phyloP scores from a whole-genome alignment of 1,284 basidiomycete genomes.

The Ustilago esculenta region DNA sequence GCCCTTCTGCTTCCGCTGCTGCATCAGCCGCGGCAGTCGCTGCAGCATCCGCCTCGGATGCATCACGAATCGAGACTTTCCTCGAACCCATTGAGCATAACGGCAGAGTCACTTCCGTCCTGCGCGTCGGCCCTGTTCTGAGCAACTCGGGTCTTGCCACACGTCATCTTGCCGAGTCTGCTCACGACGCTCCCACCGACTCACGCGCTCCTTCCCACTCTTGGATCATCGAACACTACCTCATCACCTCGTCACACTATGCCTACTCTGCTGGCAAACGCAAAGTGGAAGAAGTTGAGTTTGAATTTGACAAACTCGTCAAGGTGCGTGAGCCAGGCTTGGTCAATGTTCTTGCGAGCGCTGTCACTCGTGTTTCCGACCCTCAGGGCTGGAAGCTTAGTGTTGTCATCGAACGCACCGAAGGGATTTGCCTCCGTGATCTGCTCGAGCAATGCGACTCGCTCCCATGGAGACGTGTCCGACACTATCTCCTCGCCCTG shows the following conservation, averaged over 20 bases:
- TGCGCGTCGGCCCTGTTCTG: conserved; percentile 57
- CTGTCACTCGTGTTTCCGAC: conserved; percentile 42
- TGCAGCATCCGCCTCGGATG: conserved; percentile 5
- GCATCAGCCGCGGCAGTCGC: conserved; percentile 1
- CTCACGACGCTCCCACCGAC: conserved; percentile 41
- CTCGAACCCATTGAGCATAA: conserved; percentile 54
- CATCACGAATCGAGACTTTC: conserved; percentile 49
- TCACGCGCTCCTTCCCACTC: conserved; percentile 25
- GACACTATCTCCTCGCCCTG: conserved; percentile 43
- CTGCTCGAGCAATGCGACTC: conserved; percentile 53
- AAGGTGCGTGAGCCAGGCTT: conserved; percentile 46
- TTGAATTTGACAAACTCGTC: conserved; percentile 54
- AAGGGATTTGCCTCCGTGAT: conserved; percentile 34
- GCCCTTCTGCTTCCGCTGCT: neutral
- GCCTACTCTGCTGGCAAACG: conserved; percentile 50
- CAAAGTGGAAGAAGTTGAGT: conserved; percentile 63
- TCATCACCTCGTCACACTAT: conserved; percentile 57
- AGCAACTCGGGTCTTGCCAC: conserved; percentile 34
- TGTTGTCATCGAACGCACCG: conserved; percentile 43
- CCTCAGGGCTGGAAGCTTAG: conserved; percentile 51
- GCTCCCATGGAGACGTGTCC: conserved; percentile 55
- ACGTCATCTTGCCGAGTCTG: conserved; percentile 46
- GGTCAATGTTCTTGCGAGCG: conserved; percentile 54
- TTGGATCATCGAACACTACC: conserved; percentile 57
- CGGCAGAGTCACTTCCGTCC: conserved; percentile 32